phyloP scores from a whole-genome alignment of 208 protist genomes.

The Leptomonas pyrrhocoris region DNA sequence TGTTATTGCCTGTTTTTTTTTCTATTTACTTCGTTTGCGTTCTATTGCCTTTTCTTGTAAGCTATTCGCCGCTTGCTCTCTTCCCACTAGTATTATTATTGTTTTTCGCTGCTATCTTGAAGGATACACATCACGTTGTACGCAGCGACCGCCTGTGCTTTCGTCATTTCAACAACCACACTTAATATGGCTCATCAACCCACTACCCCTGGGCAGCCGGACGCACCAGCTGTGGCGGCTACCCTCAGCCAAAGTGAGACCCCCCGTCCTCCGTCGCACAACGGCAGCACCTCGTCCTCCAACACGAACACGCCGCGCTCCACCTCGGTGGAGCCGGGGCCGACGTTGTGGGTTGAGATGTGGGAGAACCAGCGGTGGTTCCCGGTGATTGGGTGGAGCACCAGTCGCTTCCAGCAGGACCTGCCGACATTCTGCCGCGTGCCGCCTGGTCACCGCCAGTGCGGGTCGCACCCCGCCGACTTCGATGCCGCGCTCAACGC shows the following conservation, averaged over 20 bases:
- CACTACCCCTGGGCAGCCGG: background rate
- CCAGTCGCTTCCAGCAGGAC: constrained; percentile 49
- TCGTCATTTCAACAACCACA: too few species aligned
- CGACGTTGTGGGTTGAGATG: constrained; percentile 46
- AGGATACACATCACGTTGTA: too few species aligned
- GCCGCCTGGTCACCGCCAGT: constrained; percentile 13
- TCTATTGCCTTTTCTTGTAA: constrained; percentile 17
- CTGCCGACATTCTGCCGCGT: constrained; percentile 51
- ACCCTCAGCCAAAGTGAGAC: background rate
- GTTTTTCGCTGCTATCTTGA: too few species aligned
- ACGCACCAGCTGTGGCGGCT: background rate
- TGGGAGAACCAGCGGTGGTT: constrained; percentile 75
- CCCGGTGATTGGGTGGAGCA: constrained; percentile 63
- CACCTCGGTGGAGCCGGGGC: constrained; percentile 29
- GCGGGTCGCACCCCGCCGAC: constrained; percentile 24
- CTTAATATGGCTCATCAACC: constrained; percentile 5
- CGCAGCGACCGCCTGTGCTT: too few species aligned
- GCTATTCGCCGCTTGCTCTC: background rate
- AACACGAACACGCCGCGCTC: constrained; percentile 25
- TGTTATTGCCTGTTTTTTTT: background rate
- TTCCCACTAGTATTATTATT: background rate
- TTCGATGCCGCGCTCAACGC: constrained; percentile 27
- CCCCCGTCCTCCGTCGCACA: constrained; percentile 22
- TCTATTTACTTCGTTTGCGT: background rate
- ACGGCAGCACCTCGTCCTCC: constrained; percentile 57